phyloP scores from a whole-genome alignment of 2,329 filamentous ascomycete genomes.

The Colletotrichum sp. region DNA sequence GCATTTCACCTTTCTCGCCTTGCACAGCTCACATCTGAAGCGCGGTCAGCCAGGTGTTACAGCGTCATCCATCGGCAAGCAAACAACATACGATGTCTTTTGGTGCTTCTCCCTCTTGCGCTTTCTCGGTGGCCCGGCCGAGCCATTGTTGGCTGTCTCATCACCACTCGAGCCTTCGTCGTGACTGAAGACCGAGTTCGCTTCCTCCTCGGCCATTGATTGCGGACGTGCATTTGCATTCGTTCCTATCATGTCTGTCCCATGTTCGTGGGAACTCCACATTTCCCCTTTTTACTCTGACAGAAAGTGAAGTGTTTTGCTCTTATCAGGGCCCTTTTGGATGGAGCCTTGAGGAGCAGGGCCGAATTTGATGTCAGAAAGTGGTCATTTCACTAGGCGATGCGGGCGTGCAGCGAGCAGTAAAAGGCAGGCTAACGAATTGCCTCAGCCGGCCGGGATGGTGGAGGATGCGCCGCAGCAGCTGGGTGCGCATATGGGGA shows the following conservation, averaged over 20 bases:
- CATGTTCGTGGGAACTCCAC: slow-evolving; percentile 32
- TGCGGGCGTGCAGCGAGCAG: slow-evolving; percentile 4
- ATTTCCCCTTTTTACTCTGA: slow-evolving; percentile 22
- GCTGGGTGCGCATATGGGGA: slow-evolving; percentile 1
- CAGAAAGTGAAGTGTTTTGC: slow-evolving; percentile 1
- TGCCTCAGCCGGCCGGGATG: slow-evolving; percentile 18
- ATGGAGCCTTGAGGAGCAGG: slow-evolving; percentile 11
- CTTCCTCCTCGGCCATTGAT: slow-evolving; percentile 39
- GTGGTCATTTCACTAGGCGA: slow-evolving; percentile 18
- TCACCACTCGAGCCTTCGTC: slow-evolving; percentile 43
- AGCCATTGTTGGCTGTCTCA: slow-evolving; percentile 33
- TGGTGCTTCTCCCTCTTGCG: slow-evolving; percentile 45
- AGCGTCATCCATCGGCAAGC: neutral
- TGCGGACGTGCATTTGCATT: slow-evolving; percentile 30
- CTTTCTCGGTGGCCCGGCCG: slow-evolving; percentile 35
- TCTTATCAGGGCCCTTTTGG: slow-evolving; percentile 20
- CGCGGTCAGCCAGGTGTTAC: neutral
- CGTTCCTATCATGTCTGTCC: slow-evolving; percentile 28
- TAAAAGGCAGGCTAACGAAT: neutral
- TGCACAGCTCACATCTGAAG: slow-evolving; percentile 48
- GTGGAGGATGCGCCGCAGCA: slow-evolving; percentile 11
- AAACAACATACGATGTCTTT: slow-evolving; percentile 44
- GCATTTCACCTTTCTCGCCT: slow-evolving; percentile 50
- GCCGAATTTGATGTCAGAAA: slow-evolving; percentile 16
- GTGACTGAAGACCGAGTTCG: slow-evolving; percentile 38